Base-by-base conservation (phyloP, 495 filamentous ascomycete genomes). In the Aspergillus heteromorphus region DNA sequence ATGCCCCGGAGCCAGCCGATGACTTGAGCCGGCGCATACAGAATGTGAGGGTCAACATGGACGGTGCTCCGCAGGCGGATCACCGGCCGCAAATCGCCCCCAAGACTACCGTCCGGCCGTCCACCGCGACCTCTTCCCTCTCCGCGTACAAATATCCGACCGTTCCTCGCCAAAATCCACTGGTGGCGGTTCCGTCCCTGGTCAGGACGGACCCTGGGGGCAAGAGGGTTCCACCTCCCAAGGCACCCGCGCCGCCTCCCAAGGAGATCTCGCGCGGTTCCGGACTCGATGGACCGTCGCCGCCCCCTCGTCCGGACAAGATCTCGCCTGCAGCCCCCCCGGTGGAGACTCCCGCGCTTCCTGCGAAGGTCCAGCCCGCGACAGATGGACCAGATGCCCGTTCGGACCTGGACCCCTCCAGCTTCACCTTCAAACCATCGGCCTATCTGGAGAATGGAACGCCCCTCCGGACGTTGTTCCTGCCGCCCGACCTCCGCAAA, bases 361-460 rank as follows among this genome's bases (percentile, higher is more conserved):
- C 68, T 27, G 61, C 59, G 17, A 69, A 71, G 19, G 43, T 70
- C n/a, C 56, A 57, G 43, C 59, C 67, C 48, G 53, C 41, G 10
- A 67, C 69, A 16, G 41, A 47, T 31, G 34, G 41, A 18, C 31
- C 14, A 11, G 48, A 57, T 10, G 34, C 45, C 53, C 68, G 54
- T 20, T 54, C 60, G 17, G 73, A 72, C 20, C 67, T 76, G 18
- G 68, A 79, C 58, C 73, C 75, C 2, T 71, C 78, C n/a, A 72
- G 74, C 18, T 87, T 81, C 63, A 89, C 87, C 10, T 97, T 97
- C 73, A 86, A 87, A 49, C 86, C 92, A 2, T 85, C 88, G 1
- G 89, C 90, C 0, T 91, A 89, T 58, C 82, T 96, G 14, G 93
- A 98, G 64, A 92, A 88, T 58, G 92, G 92, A 13, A 82, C 82